These are phyloP conservation scores for Clitoria ternatea DNA, from an alignment of 306 rosid genomes.

Conservation along the genomic window DNA sequence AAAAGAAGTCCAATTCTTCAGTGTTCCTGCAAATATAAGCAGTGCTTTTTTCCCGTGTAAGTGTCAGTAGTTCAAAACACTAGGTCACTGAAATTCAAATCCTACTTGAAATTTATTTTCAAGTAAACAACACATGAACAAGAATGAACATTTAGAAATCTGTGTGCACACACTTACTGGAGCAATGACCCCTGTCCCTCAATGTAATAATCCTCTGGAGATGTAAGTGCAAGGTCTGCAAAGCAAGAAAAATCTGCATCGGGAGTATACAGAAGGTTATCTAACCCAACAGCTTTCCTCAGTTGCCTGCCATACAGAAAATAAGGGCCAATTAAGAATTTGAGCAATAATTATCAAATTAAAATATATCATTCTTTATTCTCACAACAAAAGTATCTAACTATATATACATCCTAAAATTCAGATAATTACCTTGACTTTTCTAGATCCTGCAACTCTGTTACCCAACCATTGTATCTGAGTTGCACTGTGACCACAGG, in stretches of 20 bases:
- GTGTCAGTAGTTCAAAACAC: neutral
- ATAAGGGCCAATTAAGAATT: conserved; percentile 32
- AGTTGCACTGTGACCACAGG: conserved; percentile 99
- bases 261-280: conserved; percentile 95
- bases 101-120: neutral
- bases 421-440: conserved; percentile 69
- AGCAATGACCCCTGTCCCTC: conserved; percentile 98
- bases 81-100: neutral
- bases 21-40: neutral
- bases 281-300: conserved; percentile 76
- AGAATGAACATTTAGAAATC: neutral
- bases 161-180: conserved; percentile 56
- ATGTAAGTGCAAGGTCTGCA: conserved; percentile 92
- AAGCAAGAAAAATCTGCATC: conserved; percentile 99
- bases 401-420: neutral
- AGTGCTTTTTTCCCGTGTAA: neutral
- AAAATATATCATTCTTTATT: neutral
- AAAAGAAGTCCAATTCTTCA: neutral
- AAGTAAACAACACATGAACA: neutral
- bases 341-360: conserved; percentile 1
- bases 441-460: conserved; percentile 92
- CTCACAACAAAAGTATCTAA: conserved; percentile 1
- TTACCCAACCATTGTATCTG: conserved; percentile 96
- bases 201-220: conserved; percentile 89
- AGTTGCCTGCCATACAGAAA: conserved; percentile 58